Evolutionary conservation across 176 grass and related monocot species (phyloP), one percentile per base, ranked within the genome.

Genomic region (Avena insularis): DNA sequence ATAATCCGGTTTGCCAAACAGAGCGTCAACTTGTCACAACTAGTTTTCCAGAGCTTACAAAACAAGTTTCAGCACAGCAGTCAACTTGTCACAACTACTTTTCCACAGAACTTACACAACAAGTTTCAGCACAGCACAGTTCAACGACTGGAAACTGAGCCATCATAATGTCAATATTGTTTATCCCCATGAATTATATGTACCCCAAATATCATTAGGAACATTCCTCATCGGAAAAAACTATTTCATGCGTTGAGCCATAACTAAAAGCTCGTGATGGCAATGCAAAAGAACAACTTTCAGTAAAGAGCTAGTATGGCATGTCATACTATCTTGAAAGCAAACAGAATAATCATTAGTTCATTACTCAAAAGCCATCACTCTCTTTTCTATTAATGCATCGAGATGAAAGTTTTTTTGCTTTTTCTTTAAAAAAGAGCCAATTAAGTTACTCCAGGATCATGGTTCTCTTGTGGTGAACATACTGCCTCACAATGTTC

Each of bases 311-410:
- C 16, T 60, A 60, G 58, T 60, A 60, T n/a, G 17, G 19, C 56
- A 60, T 60, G 58, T 17, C 58, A 60, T 60, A 60, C 20, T 60
- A 60, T 60, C 58, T 60, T 60, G 58, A 60, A 60, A 60, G 58
- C 20, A 60, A 60, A n/a, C 58, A 21, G 2, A 21, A 21, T 60
- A 21, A 8, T 10, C 58, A 60, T 60, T 60, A 60, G 58, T 60
- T 60, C 8, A 21, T 60, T 60, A 21, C 58, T 60, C 20, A 60
- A 60, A 60, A 60, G 20, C 46, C 46, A 11, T 48, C 9, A 9
- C 46, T 48, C 46, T 11, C 46, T 48, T 48, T 48, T 9, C 46
- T 48, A 48, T 48, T 10, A 48, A 48, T 10, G 46, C 46, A 48
- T 48, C 8, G 9, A 48, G 1, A 48, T 10, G 40, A 48, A 48